phyloP scores from a whole-genome alignment of 2,329 filamentous ascomycete species.

The Aspergillaceae sp. region DNA sequence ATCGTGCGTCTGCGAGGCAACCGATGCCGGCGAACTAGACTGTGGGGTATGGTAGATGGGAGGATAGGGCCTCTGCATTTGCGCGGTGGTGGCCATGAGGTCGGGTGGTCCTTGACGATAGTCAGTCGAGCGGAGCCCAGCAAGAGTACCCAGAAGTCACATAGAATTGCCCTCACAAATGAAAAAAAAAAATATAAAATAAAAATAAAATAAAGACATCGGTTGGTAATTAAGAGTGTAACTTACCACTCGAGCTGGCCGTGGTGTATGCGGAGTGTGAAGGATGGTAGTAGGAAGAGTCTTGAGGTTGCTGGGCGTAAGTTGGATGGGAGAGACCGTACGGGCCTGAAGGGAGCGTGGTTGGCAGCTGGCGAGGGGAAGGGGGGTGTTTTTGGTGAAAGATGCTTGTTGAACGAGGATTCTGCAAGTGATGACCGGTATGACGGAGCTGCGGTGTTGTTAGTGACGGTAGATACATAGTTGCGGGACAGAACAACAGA shows the following conservation, averaged over 20 bases:
- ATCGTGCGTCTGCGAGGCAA: conserved; percentile 83
- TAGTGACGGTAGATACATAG: background rate
- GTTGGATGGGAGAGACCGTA: conserved; percentile 43
- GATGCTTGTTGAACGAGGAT: conserved; percentile 16
- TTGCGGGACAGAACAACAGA: no score
- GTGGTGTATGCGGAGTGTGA: conserved; percentile 77
- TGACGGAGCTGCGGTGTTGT: conserved; percentile 23
- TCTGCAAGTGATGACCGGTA: conserved; percentile 20
- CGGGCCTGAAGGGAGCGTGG: conserved; percentile 20
- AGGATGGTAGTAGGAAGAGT: conserved; percentile 66
- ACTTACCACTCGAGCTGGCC: conserved; percentile 45
- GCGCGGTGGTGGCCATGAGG: conserved; percentile 55
- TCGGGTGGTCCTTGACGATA: conserved; percentile 61
- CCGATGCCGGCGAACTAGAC: conserved; percentile 87
- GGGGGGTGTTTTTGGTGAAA: conserved; percentile 37
- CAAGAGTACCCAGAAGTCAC: no score
- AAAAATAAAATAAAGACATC: no score
- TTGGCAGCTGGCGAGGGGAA: conserved; percentile 54
- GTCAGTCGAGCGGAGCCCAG: background rate
- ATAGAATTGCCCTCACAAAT: background rate
- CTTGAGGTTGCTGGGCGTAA: conserved; percentile 59
- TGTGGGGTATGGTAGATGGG: conserved; percentile 94
- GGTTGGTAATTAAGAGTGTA: no score
- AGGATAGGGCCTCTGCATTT: conserved; percentile 66
- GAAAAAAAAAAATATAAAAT: background rate